Percentiles rank a stretch among this genome's conserved stretches.
These are phyloP conservation scores for Populus pruinosa DNA, from an alignment of 345 rosid genomes.

Conservation along the genomic window DNA sequence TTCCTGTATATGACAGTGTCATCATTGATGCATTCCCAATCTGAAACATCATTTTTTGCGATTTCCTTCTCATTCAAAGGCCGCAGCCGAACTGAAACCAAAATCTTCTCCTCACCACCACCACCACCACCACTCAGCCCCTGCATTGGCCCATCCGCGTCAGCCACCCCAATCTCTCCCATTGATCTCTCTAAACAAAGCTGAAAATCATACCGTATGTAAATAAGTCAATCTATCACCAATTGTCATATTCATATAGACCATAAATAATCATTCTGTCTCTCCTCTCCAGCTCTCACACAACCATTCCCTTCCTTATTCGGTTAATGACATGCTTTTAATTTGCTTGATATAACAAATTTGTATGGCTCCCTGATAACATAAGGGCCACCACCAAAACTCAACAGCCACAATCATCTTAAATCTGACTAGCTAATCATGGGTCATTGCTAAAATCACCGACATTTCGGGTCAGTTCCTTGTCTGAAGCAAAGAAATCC, in stretches of 20 bases:
- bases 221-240: not conserved
- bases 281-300: constrained; percentile 13
- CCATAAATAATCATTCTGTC: constrained; percentile 8
- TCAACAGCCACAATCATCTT: constrained; percentile 31
- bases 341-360: constrained; percentile 7
- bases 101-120: constrained; percentile 55
- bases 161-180: constrained; percentile 46
- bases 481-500: constrained; percentile 31
- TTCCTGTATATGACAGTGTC: constrained; percentile 63
- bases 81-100: constrained; percentile 82
- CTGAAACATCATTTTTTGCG: constrained; percentile 63
- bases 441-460: constrained; percentile 34
- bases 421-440: constrained; percentile 43
- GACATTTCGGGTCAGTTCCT: constrained; percentile 28
- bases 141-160: constrained; percentile 51
- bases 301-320: constrained; percentile 18
- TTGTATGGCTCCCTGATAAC: constrained; percentile 22
- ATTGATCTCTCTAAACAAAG: constrained; percentile 14
- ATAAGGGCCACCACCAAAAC: constrained; percentile 38
- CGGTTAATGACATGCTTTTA: constrained; percentile 11
- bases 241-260: not conserved
- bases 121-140: constrained; percentile 32
- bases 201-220: constrained; percentile 14
- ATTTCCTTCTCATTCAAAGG: constrained; percentile 82
- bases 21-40: constrained; percentile 89